These are phyloP conservation scores for Vigna trinervia DNA, from an alignment of 306 rosid species.

Conservation along the genomic window DNA sequence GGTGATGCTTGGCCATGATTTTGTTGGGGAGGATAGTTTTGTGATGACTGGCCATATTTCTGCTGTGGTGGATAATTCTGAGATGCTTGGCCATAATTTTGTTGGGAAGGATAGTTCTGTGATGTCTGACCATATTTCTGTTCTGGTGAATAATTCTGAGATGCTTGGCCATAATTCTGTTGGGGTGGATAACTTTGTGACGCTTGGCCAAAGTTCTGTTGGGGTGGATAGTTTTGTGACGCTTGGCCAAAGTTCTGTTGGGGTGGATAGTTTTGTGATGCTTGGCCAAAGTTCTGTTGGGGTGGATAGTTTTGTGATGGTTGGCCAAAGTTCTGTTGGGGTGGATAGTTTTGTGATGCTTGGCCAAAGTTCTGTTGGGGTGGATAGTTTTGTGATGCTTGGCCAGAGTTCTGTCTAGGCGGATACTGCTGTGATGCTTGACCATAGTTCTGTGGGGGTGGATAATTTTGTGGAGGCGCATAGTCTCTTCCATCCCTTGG, in stretches of 20 bases:
- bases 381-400: conserved; percentile 43
- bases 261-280: conserved; percentile 41
- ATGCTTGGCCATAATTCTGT: conserved; percentile 39
- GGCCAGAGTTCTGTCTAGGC: conserved; percentile 55
- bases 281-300: conserved; percentile 54
- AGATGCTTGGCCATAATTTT: conserved; percentile 40
- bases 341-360: conserved; percentile 35
- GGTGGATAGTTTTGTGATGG: conserved; percentile 51
- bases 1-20: conserved; percentile 46
- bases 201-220: conserved; percentile 54
- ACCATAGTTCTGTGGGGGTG: conserved; percentile 52
- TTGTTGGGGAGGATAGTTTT: conserved; percentile 24
- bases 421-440: conserved; percentile 48
- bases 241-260: conserved; percentile 49
- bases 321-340: conserved; percentile 52
- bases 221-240: conserved; percentile 37
- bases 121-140: conserved; percentile 52
- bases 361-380: conserved; percentile 50
- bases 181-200: conserved; percentile 18
- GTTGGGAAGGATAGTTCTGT: conserved; percentile 38
- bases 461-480: conserved; percentile 56
- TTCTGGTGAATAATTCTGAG: conserved; percentile 53
- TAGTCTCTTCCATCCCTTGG: conserved; percentile 65
- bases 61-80: conserved; percentile 16
- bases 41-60: conserved; percentile 27